Evolutionary conservation across 495 filamentous ascomycete species (phyloP).

Genomic region (Annulohypoxylon nitens): DNA sequence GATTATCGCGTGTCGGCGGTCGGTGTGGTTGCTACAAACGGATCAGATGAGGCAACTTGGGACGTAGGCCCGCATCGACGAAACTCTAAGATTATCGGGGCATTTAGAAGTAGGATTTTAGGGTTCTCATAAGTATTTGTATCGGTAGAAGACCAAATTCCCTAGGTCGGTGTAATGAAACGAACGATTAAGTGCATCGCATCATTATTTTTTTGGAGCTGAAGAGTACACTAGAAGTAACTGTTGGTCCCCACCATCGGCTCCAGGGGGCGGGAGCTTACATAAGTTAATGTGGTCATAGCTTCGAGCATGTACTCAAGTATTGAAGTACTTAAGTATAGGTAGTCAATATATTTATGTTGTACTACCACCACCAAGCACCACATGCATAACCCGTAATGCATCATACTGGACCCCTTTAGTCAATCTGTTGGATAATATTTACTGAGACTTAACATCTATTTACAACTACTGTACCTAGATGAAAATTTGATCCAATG

Average conservation of each 20-base stretch:
- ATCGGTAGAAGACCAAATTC: conserved; percentile 7
- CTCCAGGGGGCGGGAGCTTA: conserved; percentile 4
- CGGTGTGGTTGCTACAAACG: conserved; percentile 46
- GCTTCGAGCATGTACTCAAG: background rate
- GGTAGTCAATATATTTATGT: background rate
- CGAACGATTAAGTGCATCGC: conserved; percentile 2
- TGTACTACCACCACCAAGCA: conserved; percentile 5
- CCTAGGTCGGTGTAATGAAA: conserved; percentile 22
- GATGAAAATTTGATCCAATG: conserved; percentile 13
- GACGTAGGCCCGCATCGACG: conserved; percentile 51
- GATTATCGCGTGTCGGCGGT: conserved; percentile 30
- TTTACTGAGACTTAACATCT: conserved; percentile 1
- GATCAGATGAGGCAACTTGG: conserved; percentile 74
- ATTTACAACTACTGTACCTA: conserved; percentile 9
- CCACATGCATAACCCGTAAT: background rate
- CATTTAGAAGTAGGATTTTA: conserved; percentile 34
- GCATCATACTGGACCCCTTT: background rate
- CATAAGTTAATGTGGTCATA: background rate
- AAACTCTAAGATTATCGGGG: conserved; percentile 27
- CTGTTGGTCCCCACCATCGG: conserved; percentile 19
- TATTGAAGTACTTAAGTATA: background rate
- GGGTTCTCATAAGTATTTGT: conserved; percentile 15
- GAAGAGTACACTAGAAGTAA: conserved; percentile 21
- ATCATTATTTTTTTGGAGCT: conserved; percentile 27
- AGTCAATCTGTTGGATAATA: conserved; percentile 3